Percentiles rank a stretch among this genome's conserved stretches.
Conservation (phyloP, 345 rosid species). For the Aurinia saxatilis region DNA sequence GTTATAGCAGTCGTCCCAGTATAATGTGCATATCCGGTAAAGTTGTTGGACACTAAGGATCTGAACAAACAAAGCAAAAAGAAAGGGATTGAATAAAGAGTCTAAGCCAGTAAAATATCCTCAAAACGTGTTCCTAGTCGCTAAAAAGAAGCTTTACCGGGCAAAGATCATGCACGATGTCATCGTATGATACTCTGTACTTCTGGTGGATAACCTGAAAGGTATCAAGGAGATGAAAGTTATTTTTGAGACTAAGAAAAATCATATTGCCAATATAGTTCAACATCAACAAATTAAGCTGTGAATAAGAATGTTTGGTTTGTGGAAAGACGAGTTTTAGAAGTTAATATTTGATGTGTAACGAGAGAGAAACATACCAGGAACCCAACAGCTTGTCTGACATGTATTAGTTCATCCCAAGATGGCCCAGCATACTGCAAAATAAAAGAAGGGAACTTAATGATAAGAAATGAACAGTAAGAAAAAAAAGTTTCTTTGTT, state of each 20-base stretch:
- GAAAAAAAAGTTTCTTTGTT: neutral
- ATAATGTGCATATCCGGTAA: constrained; percentile 89
- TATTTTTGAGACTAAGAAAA: neutral
- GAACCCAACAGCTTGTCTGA: constrained; percentile 97
- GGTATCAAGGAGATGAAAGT: neutral
- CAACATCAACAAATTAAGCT: neutral
- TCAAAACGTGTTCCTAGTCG: neutral
- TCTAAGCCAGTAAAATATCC: neutral
- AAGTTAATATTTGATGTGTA: neutral
- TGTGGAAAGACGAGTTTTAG: no score
- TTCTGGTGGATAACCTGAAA: constrained; percentile 97
- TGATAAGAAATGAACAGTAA: neutral
- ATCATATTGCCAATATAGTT: neutral
- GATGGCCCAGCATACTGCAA: constrained; percentile 87
- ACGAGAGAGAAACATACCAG: constrained; percentile 49
- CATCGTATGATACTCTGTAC: constrained; percentile 92
- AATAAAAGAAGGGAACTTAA: neutral
- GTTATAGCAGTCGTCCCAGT: constrained; percentile 98
- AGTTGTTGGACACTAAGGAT: constrained; percentile 95
- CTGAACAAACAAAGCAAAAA: constrained; percentile 34
- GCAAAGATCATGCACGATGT: constrained; percentile 89
- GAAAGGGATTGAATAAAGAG: neutral
- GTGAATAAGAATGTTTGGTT: neutral
- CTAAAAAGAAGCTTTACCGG: constrained; percentile 51
- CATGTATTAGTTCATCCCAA: constrained; percentile 98